Evolutionary conservation across 1,284 basidiomycete genomes (phyloP), one percentile per base, ranked within the genome.

Genomic region (Ceratobasidium sp.): DNA sequence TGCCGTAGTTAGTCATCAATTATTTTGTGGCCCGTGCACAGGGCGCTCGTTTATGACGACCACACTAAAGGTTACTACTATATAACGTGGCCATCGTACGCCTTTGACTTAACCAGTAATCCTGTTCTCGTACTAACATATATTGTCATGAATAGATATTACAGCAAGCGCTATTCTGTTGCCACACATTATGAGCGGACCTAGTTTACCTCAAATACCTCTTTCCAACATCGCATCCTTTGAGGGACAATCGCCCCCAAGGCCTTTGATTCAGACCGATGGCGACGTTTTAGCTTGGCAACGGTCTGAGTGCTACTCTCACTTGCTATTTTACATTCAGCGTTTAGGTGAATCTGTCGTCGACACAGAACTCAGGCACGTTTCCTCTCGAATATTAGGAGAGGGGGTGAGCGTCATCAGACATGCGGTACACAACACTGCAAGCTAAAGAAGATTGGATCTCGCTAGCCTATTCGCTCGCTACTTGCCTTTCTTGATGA

Each of bases 331-430:
- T 17, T 96, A 95, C 84, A 85, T 96, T 37, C 89, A 88, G 45
- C 87, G 90, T 49, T 84, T 96, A 61, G 93, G 89, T 77, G 91
- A 93, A 79, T 87, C 92, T 7, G 91, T 96, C 15, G 89, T 91
- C 6, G 94, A 92, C 10, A 83, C 85, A 75, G 82, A 83, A 54
- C 75, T 76, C 47, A 61, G 28, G 35, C 58, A 37, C 20, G 49
- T 51, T 51, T 23, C 49, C 0, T 60, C 54, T 42, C 31, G 58
- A 26, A 26, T 63, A 37, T 28, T 45, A 17, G 26, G 33, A n/a
- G 56, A 39, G 80, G n/a, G 78, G 79, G 54, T 75, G 78, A 8
- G 79, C 71, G 5, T n/a, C 33, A 58, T 37, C 31, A 26, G 28
- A 31, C 28, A 49, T 17, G 20, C 39, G 77, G 68, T 13, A 61